A percentile compares a stretch with the other conserved stretches of the same genome.
Conservation (phyloP, 2,329 filamentous ascomycete species). For the Didymellaceae sp. region DNA sequence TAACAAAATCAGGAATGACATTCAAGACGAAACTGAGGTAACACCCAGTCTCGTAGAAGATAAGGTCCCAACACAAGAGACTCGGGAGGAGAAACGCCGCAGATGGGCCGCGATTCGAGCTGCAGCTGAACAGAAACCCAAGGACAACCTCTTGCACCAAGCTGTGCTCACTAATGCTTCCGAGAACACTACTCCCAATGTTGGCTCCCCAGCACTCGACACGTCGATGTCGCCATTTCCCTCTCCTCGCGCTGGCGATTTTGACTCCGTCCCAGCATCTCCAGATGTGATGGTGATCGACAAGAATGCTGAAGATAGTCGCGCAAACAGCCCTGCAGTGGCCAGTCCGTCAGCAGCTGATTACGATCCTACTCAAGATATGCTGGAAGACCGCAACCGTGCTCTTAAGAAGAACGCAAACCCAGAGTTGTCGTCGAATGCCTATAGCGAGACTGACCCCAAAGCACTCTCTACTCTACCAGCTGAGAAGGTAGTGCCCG, state of each 20-base stretch:
- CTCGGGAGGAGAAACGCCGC: slow-evolving; percentile 43
- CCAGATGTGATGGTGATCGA: slow-evolving; percentile 50
- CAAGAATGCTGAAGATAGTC: slow-evolving; percentile 50
- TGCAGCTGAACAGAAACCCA: slow-evolving; percentile 58
- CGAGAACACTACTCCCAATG: slow-evolving; percentile 61
- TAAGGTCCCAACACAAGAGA: slow-evolving; percentile 37
- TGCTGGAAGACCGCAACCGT: slow-evolving; percentile 80
- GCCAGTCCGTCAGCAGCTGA: slow-evolving; percentile 90
- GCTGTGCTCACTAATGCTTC: slow-evolving; percentile 69
- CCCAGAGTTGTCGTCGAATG: slow-evolving; percentile 52
- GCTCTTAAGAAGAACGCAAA: slow-evolving; percentile 64
- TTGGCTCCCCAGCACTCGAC: slow-evolving; percentile 49
- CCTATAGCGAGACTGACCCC: slow-evolving; percentile 65
- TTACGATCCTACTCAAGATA: slow-evolving; percentile 88
- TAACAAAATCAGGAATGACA: slow-evolving; percentile 26
- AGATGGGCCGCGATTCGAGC: slow-evolving; percentile 43
- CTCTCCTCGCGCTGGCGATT: slow-evolving; percentile 48
- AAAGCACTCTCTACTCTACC: slow-evolving; percentile 60
- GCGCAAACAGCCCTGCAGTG: slow-evolving; percentile 38
- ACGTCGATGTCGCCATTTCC: slow-evolving; percentile 45
- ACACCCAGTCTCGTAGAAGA: slow-evolving; percentile 29
- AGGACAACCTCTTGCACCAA: slow-evolving; percentile 70
- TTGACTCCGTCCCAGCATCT: slow-evolving; percentile 48
- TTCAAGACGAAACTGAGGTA: slow-evolving; percentile 29
- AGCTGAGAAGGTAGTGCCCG: slow-evolving; percentile 42